A percentile compares a stretch with the other conserved stretches of the same genome.
phyloP scores from a whole-genome alignment of 2,329 filamentous ascomycete species.

The Plenodomus lindquistii region DNA sequence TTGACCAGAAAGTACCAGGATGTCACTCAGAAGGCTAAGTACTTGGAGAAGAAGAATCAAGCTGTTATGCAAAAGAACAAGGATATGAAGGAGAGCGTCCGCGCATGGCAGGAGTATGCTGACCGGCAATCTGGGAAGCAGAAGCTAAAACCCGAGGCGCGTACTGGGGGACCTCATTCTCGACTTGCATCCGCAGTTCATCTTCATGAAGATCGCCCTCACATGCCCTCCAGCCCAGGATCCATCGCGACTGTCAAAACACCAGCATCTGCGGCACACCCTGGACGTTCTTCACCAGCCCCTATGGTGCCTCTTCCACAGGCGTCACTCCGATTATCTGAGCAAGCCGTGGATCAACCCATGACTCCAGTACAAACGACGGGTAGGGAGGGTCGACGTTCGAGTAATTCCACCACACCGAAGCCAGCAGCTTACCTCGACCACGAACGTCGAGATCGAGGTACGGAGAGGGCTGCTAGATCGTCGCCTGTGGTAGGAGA shows the following conservation, averaged over 20 bases:
- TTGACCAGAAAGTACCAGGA: conserved; percentile 38
- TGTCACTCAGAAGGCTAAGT: conserved; percentile 31
- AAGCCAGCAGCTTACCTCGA: background rate
- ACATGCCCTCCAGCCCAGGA: conserved; percentile 27
- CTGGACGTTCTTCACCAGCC: conserved; percentile 23
- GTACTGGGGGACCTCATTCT: background rate
- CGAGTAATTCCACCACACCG: conserved; percentile 9
- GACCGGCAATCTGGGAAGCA: conserved; percentile 34
- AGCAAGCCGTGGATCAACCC: background rate
- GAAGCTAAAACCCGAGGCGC: conserved; percentile 18
- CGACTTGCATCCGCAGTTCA: conserved; percentile 5
- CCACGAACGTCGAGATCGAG: background rate
- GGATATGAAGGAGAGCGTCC: conserved; percentile 46
- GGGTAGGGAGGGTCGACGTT: background rate
- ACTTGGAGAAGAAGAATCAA: conserved; percentile 39
- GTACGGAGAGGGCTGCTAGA: background rate
- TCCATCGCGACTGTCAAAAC: conserved; percentile 18
- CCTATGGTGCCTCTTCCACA: conserved; percentile 9
- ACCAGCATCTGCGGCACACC: conserved; percentile 13
- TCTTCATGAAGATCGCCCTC: conserved; percentile 13
- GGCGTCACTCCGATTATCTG: background rate
- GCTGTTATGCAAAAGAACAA: conserved; percentile 42
- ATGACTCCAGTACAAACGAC: background rate
- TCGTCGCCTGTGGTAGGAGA: background rate
- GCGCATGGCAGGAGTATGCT: conserved; percentile 43